Evolutionary conservation across 129 eudicot genomes (phyloP).

Genomic region (Centella asiatica): DNA sequence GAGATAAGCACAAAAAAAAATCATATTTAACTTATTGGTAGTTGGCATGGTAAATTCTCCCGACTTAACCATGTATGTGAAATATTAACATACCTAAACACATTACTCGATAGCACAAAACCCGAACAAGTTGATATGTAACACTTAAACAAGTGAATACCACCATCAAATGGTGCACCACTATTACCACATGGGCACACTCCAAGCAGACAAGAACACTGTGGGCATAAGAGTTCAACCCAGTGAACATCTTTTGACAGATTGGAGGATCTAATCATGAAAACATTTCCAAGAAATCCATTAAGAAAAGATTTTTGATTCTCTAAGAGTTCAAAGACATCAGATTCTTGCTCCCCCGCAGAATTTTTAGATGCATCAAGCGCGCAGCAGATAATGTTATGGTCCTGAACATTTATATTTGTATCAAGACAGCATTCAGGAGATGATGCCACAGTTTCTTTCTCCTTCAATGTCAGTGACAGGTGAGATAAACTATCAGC

Average conservation of each 20-base stretch:
- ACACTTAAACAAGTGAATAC: constrained; percentile 75
- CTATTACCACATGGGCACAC: constrained; percentile 57
- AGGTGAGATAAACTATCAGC: not conserved
- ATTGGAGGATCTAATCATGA: constrained; percentile 57
- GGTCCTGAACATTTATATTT: not conserved
- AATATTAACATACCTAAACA: constrained; percentile 45
- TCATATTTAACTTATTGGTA: no score
- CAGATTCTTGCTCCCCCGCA: constrained; percentile 19
- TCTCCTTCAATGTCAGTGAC: not conserved
- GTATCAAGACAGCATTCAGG: constrained; percentile 6
- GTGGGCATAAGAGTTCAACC: constrained; percentile 59
- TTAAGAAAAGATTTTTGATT: constrained; percentile 61
- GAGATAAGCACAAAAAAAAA: no score
- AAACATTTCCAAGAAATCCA: constrained; percentile 73
- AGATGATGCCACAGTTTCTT: not conserved
- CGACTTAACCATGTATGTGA: not conserved
- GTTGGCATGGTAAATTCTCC: not conserved
- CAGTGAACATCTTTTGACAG: constrained; percentile 75
- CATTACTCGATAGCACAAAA: constrained; percentile 33
- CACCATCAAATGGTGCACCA: constrained; percentile 38
- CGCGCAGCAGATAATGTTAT: constrained; percentile 33
- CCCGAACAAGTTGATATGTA: constrained; percentile 61
- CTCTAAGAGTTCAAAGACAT: constrained; percentile 26
- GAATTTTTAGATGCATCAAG: constrained; percentile 20
- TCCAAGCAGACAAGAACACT: constrained; percentile 75